These are phyloP conservation scores for Elsinoe perseae DNA, from an alignment of 2,329 filamentous ascomycete species.

Conservation along the genomic window DNA sequence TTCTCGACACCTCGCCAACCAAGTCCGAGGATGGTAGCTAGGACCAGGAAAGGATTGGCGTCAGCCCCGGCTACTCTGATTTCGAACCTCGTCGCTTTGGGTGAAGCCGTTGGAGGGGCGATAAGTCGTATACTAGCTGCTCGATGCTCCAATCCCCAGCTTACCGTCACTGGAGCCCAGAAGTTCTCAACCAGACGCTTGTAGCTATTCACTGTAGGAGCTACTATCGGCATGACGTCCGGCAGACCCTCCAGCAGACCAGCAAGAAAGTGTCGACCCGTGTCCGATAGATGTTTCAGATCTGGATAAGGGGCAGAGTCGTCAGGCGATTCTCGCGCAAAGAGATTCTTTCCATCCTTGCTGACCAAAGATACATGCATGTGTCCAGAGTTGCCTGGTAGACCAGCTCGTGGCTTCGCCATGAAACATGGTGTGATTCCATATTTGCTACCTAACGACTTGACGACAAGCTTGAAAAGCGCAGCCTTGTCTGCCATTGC, in stretches of 20 bases:
- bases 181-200: slow-evolving; percentile 98
- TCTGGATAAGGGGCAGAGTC: slow-evolving; percentile 65
- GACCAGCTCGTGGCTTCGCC: slow-evolving; percentile 86
- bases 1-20: slow-evolving; percentile 90
- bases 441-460: slow-evolving; percentile 76
- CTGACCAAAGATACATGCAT: slow-evolving; percentile 89
- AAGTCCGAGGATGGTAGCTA: slow-evolving; percentile 76
- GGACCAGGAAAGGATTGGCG: slow-evolving; percentile 78
- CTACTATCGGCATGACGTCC: slow-evolving; percentile 90
- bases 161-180: slow-evolving; percentile 96
- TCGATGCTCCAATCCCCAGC: slow-evolving; percentile 92
- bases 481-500: slow-evolving; percentile 88
- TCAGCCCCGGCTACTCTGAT: slow-evolving; percentile 92
- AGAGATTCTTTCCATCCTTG: slow-evolving; percentile 65
- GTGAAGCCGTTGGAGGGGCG: slow-evolving; percentile 73
- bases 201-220: slow-evolving; percentile 94
- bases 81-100: slow-evolving; percentile 85
- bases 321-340: slow-evolving; percentile 66
- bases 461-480: slow-evolving; percentile 92
- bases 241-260: slow-evolving; percentile 82
- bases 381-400: slow-evolving; percentile 92
- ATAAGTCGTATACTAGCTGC: slow-evolving; percentile 87
- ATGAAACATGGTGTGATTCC: slow-evolving; percentile 97
- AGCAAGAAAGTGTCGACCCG: slow-evolving; percentile 88
- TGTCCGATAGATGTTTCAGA: slow-evolving; percentile 70